These are phyloP conservation scores for Plectranthus barbatus DNA, from an alignment of 257 asterid genomes.

Conservation along the genomic window DNA sequence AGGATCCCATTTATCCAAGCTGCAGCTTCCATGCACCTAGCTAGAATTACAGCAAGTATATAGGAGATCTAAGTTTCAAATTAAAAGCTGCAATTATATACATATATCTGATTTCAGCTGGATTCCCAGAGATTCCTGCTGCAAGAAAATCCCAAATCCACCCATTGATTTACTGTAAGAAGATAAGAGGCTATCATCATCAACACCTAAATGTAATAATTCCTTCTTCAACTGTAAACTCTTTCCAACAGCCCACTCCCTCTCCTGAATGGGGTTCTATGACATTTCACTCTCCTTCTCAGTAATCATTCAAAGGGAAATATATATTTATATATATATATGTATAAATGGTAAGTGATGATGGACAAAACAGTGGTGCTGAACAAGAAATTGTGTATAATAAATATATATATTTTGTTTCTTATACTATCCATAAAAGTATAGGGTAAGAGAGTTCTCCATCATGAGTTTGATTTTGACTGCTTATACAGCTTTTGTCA, in stretches of 20 bases:
- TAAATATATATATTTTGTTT: not conserved
- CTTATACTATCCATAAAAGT: slow-evolving; percentile 48
- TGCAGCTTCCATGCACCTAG: no score
- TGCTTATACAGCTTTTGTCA: slow-evolving; percentile 29
- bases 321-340: not conserved
- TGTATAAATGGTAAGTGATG: not conserved
- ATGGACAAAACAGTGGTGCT: not conserved
- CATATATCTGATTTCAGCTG: not conserved
- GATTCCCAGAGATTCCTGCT: not conserved
- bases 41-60: no score
- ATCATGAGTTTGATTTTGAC: slow-evolving; percentile 43
- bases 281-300: slow-evolving; percentile 41
- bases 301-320: slow-evolving; percentile 8
- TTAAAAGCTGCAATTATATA: no score
- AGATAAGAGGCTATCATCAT: no score
- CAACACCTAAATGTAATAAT: no score
- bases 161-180: no score
- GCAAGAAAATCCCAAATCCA: not conserved
- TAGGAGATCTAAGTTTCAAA: no score
- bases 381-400: not conserved
- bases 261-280: slow-evolving; percentile 44
- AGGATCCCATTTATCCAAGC: no score
- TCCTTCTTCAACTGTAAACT: no score
- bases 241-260: slow-evolving; percentile 22
- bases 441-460: slow-evolving; percentile 48